A percentile compares a stretch with the other conserved stretches of the same genome.
Evolutionary conservation across 306 rosid genomes (phyloP).

Genomic region (Inga leiocalycina): DNA sequence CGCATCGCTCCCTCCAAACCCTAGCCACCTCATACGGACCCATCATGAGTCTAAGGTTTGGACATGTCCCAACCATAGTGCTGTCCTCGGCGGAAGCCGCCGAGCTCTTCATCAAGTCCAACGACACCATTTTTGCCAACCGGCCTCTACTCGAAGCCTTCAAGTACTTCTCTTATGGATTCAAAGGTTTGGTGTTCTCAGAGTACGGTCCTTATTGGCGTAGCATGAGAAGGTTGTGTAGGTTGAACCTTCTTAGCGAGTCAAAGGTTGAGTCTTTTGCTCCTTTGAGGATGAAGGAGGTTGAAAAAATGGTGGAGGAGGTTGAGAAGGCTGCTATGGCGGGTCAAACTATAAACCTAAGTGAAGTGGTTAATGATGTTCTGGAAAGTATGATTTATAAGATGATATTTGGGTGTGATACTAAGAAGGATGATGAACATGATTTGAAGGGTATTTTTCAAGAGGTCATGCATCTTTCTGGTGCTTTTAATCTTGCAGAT

Average conservation of each 20-base stretch:
- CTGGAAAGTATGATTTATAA: constrained; percentile 4
- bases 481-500: constrained; percentile 11
- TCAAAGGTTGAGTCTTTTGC: constrained; percentile 12
- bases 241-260: not conserved
- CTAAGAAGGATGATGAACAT: not conserved
- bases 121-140: not conserved
- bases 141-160: constrained; percentile 2
- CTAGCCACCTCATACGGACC: constrained; percentile 4
- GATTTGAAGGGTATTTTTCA: constrained; percentile 18
- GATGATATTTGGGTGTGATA: not conserved
- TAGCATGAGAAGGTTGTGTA: not conserved
- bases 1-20: constrained; percentile 13
- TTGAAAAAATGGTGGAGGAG: not conserved
- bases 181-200: not conserved
- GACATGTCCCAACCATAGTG: constrained; percentile 1
- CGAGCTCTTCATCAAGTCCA: constrained; percentile 5
- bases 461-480: not conserved
- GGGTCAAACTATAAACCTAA: not conserved
- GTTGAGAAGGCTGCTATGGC: not conserved
- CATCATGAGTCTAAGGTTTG: constrained; percentile 7
- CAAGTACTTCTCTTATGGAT: constrained; percentile 10
- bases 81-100: not conserved
- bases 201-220: constrained; percentile 12
- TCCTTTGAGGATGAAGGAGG: constrained; percentile 16
- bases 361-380: not conserved